Base-by-base conservation (phyloP, 371 early-diverging fungal species). In the Parasitella parasitica region DNA sequence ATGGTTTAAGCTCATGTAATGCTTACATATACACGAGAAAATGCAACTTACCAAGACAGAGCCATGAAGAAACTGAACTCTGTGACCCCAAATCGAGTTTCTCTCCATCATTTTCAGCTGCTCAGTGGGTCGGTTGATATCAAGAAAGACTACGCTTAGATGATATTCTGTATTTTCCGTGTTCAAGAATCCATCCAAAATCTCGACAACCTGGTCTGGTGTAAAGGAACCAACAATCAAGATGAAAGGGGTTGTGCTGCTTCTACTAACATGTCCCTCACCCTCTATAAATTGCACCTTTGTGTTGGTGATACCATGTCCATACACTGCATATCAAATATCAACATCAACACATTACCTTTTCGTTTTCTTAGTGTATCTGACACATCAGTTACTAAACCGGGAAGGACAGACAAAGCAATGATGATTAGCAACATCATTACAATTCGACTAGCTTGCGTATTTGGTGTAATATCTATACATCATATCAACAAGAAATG, bases 391-490 rank as follows among this genome's bases (percentile, higher is more conserved):
- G 80, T 69, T 30, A 88, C 72, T 28, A 91, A 57, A 30, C 80
- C 76, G 1, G 90, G 91, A 1, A 92, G 61, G 9, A 90, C 67
- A 4, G 84, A 75, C 24, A 93, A 66, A 6, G 89, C 78, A 8
- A 87, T 80, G 26, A 90, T 66, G 54, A 93, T 91, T 27, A 91
- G 58, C 2, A 86, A 5, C 72, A 93, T 84, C 67, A 91, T 83
- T 6, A 90, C 87, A 6, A 87, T n/a, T 52, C 85, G 75, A 30
- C 86, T 87, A 1, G 76, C 81, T 9, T 75, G 68, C 0, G 89
- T 81, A 36, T 78, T 70, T 4, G 91, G 85, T 0, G 89, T 85
- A 37, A 93, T 86, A 62, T 93, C 60, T 60, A 52, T 24, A 35
- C 8, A 32, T 11, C 18, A 11, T n/a, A n/a, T n/a, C n/a, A 43